These are phyloP conservation scores for Phalaenopsis equestris DNA, from an alignment of 106 monocot genomes.

Conservation along the genomic window DNA sequence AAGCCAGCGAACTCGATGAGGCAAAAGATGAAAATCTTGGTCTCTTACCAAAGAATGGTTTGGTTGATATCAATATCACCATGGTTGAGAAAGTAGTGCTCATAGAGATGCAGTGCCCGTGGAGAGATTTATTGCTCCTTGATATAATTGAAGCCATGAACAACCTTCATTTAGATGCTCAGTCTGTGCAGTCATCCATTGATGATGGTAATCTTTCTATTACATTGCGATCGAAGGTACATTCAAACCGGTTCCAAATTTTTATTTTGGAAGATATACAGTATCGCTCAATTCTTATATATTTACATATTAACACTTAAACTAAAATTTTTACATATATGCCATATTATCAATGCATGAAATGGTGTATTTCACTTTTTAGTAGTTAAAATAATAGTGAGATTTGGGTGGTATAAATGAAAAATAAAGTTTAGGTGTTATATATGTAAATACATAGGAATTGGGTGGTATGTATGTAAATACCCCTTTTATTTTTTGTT, in stretches of 20 bases:
- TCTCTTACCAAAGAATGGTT: constrained; percentile 24
- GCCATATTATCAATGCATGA: too few species aligned
- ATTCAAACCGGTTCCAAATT: not conserved
- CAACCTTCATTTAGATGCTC: constrained; percentile 53
- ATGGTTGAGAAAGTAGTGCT: constrained; percentile 50
- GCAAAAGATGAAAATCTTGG: constrained; percentile 16
- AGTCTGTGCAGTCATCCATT: constrained; percentile 57
- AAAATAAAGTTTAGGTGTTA: too few species aligned
- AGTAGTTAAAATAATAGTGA: too few species aligned
- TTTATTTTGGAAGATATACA: not conserved
- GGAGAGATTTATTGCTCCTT: constrained; percentile 68
- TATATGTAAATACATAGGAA: too few species aligned
- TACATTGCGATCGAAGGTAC: constrained; percentile 70
- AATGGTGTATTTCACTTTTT: too few species aligned
- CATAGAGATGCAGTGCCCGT: constrained; percentile 59
- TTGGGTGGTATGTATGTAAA: too few species aligned
- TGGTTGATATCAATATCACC: constrained; percentile 44
- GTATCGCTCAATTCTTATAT: too few species aligned
- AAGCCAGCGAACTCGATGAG: constrained; percentile 26
- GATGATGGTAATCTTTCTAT: constrained; percentile 34
- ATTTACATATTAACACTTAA: too few species aligned
- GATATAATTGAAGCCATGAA: constrained; percentile 59
- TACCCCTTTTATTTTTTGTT: not conserved
- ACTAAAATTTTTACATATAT: too few species aligned
- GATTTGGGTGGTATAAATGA: too few species aligned